These are phyloP conservation scores for Biscutella laevigata DNA, from an alignment of 441 rosid species.

Conservation along the genomic window DNA sequence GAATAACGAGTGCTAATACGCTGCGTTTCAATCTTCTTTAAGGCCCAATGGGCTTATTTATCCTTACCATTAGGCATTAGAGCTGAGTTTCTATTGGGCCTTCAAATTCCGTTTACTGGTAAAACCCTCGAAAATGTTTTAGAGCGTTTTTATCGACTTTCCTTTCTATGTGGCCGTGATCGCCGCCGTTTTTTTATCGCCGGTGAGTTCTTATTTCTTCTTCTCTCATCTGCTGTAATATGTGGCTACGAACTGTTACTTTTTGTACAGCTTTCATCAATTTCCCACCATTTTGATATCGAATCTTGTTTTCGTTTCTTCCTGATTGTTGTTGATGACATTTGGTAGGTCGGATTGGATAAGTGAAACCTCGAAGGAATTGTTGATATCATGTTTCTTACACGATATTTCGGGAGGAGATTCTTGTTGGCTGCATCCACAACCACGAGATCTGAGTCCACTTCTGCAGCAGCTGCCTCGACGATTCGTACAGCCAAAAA, in stretches of 20 bases:
- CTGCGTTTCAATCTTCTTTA: neutral
- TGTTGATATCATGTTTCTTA: slow-evolving; percentile 42
- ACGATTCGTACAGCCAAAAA: slow-evolving; percentile 32
- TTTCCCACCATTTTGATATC: neutral
- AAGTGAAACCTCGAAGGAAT: neutral
- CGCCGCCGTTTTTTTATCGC: neutral
- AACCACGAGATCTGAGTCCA: slow-evolving; percentile 40
- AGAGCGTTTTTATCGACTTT: neutral
- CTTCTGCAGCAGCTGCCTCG: slow-evolving; percentile 51
- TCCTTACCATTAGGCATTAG: no score
- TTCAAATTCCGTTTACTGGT: neutral
- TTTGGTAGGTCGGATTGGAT: neutral
- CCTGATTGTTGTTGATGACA: neutral
- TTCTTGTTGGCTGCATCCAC: slow-evolving; percentile 41
- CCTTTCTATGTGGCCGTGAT: neutral
- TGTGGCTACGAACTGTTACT: no score
- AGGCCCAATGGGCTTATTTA: slow-evolving; percentile 18
- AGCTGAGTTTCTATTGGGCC: neutral
- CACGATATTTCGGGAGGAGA: slow-evolving; percentile 52
- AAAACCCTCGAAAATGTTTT: neutral
- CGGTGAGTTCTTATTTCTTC: slow-evolving; percentile 11
- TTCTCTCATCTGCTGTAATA: neutral
- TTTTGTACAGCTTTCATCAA: neutral
- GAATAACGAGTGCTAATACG: neutral
- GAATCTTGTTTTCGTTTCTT: neutral